A percentile compares a stretch with the other conserved stretches of the same genome.
These are phyloP conservation scores for Leccinum fallax DNA, from an alignment of 1,284 basidiomycete genomes.

Conservation along the genomic window DNA sequence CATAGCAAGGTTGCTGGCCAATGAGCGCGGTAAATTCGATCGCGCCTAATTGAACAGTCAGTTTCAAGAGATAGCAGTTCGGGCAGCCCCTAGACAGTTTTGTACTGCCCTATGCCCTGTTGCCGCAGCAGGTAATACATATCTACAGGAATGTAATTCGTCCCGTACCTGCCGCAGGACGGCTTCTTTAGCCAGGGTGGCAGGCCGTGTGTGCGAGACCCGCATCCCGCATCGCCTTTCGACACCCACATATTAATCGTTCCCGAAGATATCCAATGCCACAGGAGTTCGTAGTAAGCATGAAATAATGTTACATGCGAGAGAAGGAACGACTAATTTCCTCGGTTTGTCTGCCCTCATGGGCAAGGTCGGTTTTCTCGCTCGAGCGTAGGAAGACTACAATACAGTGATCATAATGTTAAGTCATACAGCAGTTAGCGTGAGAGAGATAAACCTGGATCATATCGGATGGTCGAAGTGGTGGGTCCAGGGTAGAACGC, in stretches of 20 bases:
- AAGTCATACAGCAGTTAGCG: constrained; percentile 25
- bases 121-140: background rate
- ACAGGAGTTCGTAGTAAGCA: constrained; percentile 7
- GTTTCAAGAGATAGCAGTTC: background rate
- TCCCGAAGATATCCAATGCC: constrained; percentile 5
- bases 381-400: background rate
- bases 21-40: background rate
- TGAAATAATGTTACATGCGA: constrained; percentile 24
- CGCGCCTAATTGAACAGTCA: background rate
- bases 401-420: constrained; percentile 26
- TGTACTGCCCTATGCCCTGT: constrained; percentile 9
- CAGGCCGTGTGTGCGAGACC: background rate
- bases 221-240: constrained; percentile 8
- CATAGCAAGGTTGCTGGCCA: background rate
- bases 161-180: background rate
- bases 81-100: background rate
- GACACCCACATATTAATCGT: constrained; percentile 11
- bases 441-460: constrained; percentile 6
- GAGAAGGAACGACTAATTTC: background rate
- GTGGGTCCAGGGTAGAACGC: constrained; percentile 7
- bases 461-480: constrained; percentile 15
- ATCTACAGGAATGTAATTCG: constrained; percentile 6
- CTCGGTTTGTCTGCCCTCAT: background rate
- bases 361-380: background rate
- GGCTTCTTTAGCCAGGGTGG: constrained; percentile 2